These are phyloP conservation scores for Nothophytophthora sp. DNA, from an alignment of 352 stramenopile genomes.

Conservation along the genomic window DNA sequence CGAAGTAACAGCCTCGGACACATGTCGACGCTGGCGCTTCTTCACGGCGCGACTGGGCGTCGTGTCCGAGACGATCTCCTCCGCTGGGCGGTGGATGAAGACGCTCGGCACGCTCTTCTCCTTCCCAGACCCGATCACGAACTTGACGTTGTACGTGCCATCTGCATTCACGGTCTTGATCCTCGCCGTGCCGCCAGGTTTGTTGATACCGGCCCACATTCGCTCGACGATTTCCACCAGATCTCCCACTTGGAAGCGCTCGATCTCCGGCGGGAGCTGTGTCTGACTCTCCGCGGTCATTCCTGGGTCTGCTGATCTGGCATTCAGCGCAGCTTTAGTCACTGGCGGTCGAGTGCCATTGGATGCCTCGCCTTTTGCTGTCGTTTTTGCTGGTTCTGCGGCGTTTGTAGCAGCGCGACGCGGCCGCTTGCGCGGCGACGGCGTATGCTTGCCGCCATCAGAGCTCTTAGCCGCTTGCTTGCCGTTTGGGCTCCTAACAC, in stretches of 20 bases:
- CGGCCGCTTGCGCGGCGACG: constrained; percentile 16
- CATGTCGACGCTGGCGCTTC: constrained; percentile 26
- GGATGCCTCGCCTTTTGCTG: constrained; percentile 4
- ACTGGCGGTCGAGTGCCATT: constrained; percentile 1
- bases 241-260: constrained; percentile 57
- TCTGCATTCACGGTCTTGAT: constrained; percentile 71
- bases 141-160: constrained; percentile 62
- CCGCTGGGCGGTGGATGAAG: constrained; percentile 39
- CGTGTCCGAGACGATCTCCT: constrained; percentile 40
- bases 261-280: constrained; percentile 14
- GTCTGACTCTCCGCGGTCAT: constrained; percentile 15
- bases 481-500: not conserved
- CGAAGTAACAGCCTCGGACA: constrained; percentile 15
- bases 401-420: constrained; percentile 7
- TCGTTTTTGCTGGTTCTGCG: not conserved
- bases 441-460: constrained; percentile 4
- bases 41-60: constrained; percentile 39
- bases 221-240: constrained; percentile 87
- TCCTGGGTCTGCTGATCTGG: constrained; percentile 7
- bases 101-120: constrained; percentile 35
- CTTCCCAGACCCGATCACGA: constrained; percentile 37
- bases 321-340: not conserved
- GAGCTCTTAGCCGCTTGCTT: not conserved
- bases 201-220: constrained; percentile 93
- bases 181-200: constrained; percentile 83